Evolutionary conservation across 192 early-diverging fungal species (phyloP), one percentile per base, ranked within the genome.

Genomic region (Mortierella antarctica): DNA sequence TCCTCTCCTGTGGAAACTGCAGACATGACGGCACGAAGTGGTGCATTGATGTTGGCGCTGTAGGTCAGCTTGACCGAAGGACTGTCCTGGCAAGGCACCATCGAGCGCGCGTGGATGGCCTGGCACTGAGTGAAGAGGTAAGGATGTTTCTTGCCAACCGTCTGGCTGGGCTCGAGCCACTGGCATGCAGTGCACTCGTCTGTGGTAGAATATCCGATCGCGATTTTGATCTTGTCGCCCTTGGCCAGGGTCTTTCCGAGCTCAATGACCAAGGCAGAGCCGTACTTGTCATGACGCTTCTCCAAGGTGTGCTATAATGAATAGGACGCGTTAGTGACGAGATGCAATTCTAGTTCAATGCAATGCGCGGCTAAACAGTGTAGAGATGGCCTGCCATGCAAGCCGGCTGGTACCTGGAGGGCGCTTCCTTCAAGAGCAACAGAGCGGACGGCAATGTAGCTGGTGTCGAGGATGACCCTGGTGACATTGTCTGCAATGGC

Each of bases 81-180:
- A 45, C 92, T 88, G 74, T 96, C 96, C 87, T 95, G 95, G 79
- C 95, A 96, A 23, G 98, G 98, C 13, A 94, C 72, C 64, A 99
- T 74, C 53, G 93, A 92, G 55, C 98, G 92, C 11, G 96, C 98
- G 67, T 98, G 96, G 71, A 99, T 98, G 23, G 89, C 90, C 84
- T 99, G 94, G 86, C 98, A 97, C 83, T 99, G 98, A 49, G 96
- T 95, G 82, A 99, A 99, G 52, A 99, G 83, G 79, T 99, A 99
- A 20, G 98, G 98, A 67, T 95, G 87, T 67, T 90, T 86, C 83
- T 95, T 95, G 51, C 98, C 98, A 41, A 95, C 89, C 8, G 98
- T 99, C 85, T 98, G 98, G 70, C 91, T 94, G 2, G 95, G 94
- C 45, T 88, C 88, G 71, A 99, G 86, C 86, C 96, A 99, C 87